A percentile compares a stretch with the other conserved stretches of the same genome.
Evolutionary conservation across 2,329 filamentous ascomycete genomes (phyloP).

Genomic region (Triangularia verruculosa): DNA sequence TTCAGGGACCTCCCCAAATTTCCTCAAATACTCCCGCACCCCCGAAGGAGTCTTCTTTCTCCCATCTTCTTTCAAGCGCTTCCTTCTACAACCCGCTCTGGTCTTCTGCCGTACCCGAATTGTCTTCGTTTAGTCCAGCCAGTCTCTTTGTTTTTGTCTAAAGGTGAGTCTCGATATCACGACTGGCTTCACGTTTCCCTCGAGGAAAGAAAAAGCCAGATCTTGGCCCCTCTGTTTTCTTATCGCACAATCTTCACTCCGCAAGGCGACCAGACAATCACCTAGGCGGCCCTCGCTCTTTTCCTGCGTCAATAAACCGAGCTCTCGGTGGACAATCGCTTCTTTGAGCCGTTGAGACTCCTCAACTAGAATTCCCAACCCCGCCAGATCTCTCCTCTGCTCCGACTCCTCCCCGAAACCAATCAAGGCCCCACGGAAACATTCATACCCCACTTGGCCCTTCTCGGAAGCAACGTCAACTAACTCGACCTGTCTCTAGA

Average conservation of each 20-base stretch:
- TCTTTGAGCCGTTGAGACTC: not conserved
- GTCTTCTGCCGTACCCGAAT: slow-evolving; percentile 12
- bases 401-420: not conserved
- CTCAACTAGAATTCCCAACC: not conserved
- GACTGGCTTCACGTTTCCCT: not conserved
- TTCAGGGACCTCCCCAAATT: slow-evolving; percentile 23
- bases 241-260: not conserved
- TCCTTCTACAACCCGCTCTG: slow-evolving; percentile 11
- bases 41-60: slow-evolving; percentile 19
- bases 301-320: not conserved
- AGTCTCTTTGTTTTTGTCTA: slow-evolving; percentile 2
- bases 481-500: slow-evolving; percentile 15
- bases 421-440: not conserved
- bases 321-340: not conserved
- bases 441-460: not conserved
- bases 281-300: not conserved
- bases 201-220: not conserved
- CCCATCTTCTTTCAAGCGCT: slow-evolving; percentile 23
- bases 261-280: not conserved
- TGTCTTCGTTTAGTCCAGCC: slow-evolving; percentile 11
- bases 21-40: slow-evolving; percentile 30
- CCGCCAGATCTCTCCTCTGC: not conserved
- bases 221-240: not conserved
- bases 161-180: slow-evolving; percentile 16
- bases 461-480: slow-evolving; percentile 5